Base-by-base conservation (phyloP, 1,139 yeast genomes). In the Kodamaea suecica region DNA sequence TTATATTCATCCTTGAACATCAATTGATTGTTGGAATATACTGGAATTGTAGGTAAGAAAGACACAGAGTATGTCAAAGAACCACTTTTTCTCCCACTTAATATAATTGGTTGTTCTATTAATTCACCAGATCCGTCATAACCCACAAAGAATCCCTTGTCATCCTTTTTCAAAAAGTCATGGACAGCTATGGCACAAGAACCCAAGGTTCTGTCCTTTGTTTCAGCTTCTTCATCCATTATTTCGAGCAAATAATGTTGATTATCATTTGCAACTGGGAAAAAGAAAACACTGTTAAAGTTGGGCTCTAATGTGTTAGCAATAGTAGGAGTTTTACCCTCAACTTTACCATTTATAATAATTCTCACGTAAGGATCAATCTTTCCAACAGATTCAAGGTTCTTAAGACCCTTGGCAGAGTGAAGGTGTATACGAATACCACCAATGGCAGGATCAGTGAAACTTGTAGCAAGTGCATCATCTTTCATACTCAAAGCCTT, bases 291-390 rank as follows among this genome's bases (percentile, higher is more conserved):
- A 34, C 70, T 66, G 49, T 81, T 70, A 59, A 72, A 84, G 17
- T 54, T 49, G 3, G 92, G 90, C 36, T 75, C 63, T 25, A 67
- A 55, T 2, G 79, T 70, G 36, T 76, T 73, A n/a, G 76, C 72
- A 45, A 75, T 71, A 33, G 75, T 75, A 1, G 63, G 56, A 2
- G 92, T 79, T 44, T 66, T 70, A 36, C 72, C 82, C 44, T 69
- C 69, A 34, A 76, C 56, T 50, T 73, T 75, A 46, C 82, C 84
- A 49, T 80, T 76, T 39, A 76, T 56, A 33, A 74, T 49, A 11
- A 83, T 67, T 42, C 75, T 70, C 29, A 80, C 76, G 51, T 81
- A 83, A 4, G 94, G 92, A 57, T 84, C 90, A 48, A 83, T 78
- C 42, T 73, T 76, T 37, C 90, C 90, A 39, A 82, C 73, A 4